Evolutionary conservation across 1,139 yeast species (phyloP).

Genomic region (Blastobotrys serpentis): DNA sequence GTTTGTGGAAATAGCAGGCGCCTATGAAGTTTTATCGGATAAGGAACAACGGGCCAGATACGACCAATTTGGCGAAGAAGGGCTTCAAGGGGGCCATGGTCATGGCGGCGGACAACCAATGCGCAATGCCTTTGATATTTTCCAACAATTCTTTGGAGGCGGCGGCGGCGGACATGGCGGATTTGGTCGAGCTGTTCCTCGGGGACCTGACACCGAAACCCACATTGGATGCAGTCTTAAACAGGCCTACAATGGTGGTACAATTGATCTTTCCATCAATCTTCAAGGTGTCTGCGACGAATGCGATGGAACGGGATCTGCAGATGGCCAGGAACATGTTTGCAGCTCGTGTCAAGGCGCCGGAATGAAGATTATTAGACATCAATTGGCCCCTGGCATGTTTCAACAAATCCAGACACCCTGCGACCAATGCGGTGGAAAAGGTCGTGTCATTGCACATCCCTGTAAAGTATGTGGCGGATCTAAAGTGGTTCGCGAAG

Average conservation of each 20-base stretch:
- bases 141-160: constrained; percentile 74
- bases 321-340: constrained; percentile 63
- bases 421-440: constrained; percentile 80
- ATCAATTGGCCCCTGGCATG: constrained; percentile 89
- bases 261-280: constrained; percentile 59
- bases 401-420: constrained; percentile 75
- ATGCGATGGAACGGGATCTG: constrained; percentile 84
- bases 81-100: constrained; percentile 47
- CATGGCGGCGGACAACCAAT: constrained; percentile 42
- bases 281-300: constrained; percentile 71
- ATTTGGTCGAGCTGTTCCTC: constrained; percentile 46
- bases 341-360: constrained; percentile 73
- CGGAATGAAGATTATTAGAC: constrained; percentile 65
- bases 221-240: constrained; percentile 55
- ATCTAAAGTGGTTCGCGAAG: constrained; percentile 55
- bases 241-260: constrained; percentile 70
- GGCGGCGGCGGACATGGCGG: constrained; percentile 38
- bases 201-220: constrained; percentile 67
- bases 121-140: constrained; percentile 67
- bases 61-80: constrained; percentile 84
- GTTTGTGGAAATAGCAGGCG: constrained; percentile 89
- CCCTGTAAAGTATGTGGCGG: constrained; percentile 75
- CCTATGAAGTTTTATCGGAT: constrained; percentile 84
- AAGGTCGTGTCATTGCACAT: constrained; percentile 63
- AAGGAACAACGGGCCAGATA: constrained; percentile 67